Evolutionary conservation across 2,329 filamentous ascomycete species (phyloP).

Genomic region (Sporothrix sp.): DNA sequence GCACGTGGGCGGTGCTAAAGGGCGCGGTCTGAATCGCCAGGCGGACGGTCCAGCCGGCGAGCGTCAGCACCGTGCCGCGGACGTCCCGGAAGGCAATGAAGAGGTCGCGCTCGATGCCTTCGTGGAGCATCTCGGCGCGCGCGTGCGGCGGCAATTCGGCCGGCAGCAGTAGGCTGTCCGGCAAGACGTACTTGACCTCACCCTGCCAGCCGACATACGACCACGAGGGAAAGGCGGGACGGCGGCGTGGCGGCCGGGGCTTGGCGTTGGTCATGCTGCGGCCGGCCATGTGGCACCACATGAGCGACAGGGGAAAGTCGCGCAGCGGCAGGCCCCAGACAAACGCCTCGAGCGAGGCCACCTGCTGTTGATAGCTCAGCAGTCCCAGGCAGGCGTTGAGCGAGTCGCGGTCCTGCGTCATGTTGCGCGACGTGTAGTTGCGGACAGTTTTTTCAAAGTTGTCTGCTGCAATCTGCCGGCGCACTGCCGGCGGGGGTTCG

Average conservation of each 20-base stretch:
- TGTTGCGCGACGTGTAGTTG: slow-evolving; percentile 6
- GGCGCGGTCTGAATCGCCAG: slow-evolving; percentile 8
- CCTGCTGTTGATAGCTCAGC: background rate
- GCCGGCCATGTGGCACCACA: slow-evolving; percentile 2
- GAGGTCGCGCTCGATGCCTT: slow-evolving; percentile 2
- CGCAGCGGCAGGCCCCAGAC: slow-evolving; percentile 10
- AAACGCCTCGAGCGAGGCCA: background rate
- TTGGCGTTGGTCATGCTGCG: background rate
- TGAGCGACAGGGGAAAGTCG: slow-evolving; percentile 11
- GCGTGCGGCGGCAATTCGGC: background rate
- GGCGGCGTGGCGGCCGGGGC: background rate
- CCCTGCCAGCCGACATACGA: slow-evolving; percentile 10
- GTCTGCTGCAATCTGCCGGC: background rate
- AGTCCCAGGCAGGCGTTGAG: slow-evolving; percentile 9
- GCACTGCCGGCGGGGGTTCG: background rate
- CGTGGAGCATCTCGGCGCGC: background rate
- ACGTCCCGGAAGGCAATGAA: background rate
- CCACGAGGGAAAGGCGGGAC: slow-evolving; percentile 8
- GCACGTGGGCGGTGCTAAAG: slow-evolving; percentile 10
- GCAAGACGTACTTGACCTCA: slow-evolving; percentile 2
- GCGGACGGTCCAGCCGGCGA: slow-evolving; percentile 1
- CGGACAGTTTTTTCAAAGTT: background rate
- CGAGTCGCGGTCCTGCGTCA: slow-evolving; percentile 6
- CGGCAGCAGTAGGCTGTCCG: background rate
- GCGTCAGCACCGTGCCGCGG: background rate